Percentiles rank a stretch among this genome's conserved stretches.
phyloP scores from a whole-genome alignment of 179 eudicot species.

The Beta corolliflora region DNA sequence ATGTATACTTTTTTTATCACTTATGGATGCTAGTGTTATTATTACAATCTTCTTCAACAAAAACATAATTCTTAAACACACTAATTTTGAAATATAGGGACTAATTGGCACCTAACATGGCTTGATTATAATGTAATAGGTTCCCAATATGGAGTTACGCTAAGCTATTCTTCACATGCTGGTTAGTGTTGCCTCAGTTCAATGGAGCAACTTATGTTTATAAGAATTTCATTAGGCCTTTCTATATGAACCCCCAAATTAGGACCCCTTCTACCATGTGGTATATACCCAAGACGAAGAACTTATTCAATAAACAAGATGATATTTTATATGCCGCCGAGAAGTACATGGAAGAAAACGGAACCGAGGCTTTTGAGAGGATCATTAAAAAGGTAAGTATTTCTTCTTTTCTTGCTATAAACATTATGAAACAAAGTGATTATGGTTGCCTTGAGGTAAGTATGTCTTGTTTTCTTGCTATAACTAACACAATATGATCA shows the following conservation, averaged over 20 bases:
- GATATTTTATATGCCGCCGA: constrained; percentile 69
- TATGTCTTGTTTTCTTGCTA: no score
- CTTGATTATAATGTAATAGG: constrained; percentile 33
- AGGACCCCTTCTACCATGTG: constrained; percentile 45
- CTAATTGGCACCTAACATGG: no score
- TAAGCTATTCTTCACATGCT: constrained; percentile 61
- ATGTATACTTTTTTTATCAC: no score
- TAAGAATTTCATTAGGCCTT: constrained; percentile 65
- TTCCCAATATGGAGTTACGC: constrained; percentile 84
- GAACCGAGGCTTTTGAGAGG: constrained; percentile 74
- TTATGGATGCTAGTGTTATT: no score
- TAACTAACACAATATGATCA: no score
- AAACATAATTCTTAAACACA: no score
- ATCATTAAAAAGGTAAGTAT: constrained; percentile 55
- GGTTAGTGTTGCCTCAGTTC: constrained; percentile 82
- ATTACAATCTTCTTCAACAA: no score
- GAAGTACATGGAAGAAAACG: constrained; percentile 67
- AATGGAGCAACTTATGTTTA: constrained; percentile 80
- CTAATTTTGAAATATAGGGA: no score
- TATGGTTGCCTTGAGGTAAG: no score
- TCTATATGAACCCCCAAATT: constrained; percentile 51
- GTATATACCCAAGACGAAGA: constrained; percentile 54
- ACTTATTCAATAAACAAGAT: constrained; percentile 54
- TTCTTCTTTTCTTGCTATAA: not conserved
- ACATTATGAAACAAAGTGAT: no score